phyloP scores from a whole-genome alignment of 2,329 filamentous ascomycete genomes.

The Tolypocladium paradoxum region DNA sequence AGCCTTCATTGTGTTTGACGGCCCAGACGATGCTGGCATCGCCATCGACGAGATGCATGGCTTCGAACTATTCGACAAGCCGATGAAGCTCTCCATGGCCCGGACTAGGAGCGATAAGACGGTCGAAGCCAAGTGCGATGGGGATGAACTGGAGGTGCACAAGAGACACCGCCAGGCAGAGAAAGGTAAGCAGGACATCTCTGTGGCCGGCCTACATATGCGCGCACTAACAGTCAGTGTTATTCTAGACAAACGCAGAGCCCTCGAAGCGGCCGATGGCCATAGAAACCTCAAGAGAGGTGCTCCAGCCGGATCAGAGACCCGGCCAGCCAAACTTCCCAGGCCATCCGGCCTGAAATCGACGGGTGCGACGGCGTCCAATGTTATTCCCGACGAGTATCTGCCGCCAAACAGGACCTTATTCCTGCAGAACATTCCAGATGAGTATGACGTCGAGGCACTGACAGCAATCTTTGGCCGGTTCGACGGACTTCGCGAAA shows the following conservation, averaged over 20 bases:
- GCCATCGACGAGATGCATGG: conserved; percentile 86
- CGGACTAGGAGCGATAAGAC: conserved; percentile 80
- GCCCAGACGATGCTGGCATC: conserved; percentile 61
- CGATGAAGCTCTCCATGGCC: conserved; percentile 76
- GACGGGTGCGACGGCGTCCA: conserved; percentile 52
- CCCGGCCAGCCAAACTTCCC: conserved; percentile 58
- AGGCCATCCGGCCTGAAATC: conserved; percentile 57
- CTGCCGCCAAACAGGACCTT: conserved; percentile 95
- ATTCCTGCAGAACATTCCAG: conserved; percentile 85
- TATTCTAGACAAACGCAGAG: conserved; percentile 61
- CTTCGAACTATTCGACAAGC: conserved; percentile 87
- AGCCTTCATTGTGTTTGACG: conserved; percentile 87
- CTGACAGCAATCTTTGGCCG: conserved; percentile 73
- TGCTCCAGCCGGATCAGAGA: conserved; percentile 33
- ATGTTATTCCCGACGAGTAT: conserved; percentile 92
- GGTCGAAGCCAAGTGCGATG: conserved; percentile 59
- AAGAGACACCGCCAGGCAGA: conserved; percentile 76
- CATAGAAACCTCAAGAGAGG: conserved; percentile 64
- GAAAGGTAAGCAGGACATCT: conserved; percentile 55
- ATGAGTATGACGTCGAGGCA: conserved; percentile 71
- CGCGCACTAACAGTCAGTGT: background rate
- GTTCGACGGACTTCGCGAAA: conserved; percentile 91
- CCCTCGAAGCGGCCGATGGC: conserved; percentile 66
- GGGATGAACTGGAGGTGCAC: conserved; percentile 78
- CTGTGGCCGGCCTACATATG: background rate